Evolutionary conservation across 2,329 filamentous ascomycete species (phyloP), one percentile per base, ranked within the genome.

Genomic region (Alternaria dauci): DNA sequence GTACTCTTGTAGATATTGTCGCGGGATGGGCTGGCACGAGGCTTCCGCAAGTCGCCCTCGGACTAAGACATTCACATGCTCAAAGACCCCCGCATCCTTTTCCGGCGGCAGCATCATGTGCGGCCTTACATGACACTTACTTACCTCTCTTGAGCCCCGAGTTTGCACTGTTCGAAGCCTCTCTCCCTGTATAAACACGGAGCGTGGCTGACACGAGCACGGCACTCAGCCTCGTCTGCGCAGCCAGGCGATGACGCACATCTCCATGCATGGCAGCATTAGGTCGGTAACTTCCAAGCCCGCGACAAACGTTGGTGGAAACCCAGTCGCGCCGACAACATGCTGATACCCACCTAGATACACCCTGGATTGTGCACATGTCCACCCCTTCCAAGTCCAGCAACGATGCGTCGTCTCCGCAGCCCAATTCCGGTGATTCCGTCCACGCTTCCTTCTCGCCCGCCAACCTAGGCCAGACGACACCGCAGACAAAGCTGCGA

Each of bases 361-460:
- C 71, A 61, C 78, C 78, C 56, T 80, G 78, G 78, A 67, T 79
- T 73, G 73, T 76, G 71, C 75, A 75, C 66, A 80, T 80, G 78
- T 80, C 77, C 71, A 72, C 73, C 58, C 69, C 75, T 61, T 72
- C 78, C 11, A 72, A 71, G 67, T 62, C 74, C 73, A 63, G 67
- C 51, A 71, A 78, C 67, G 76, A 79, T 74, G 74, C 70, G 65
- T 74, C 77, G 68, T 73, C 76, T 57, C 68, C 76, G 68, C 70
- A 72, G 62, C 71, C 75, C 32, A 66, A 23, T 23, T 23, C 70
- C 58, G 77, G 74, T 68, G 80, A 84, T 36, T 5, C 32, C 12
- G 9, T 8, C 28, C 28, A 91, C 75, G 95, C 95, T 66, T 87
- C 92, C 72, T 99, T 99, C 82, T 95, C 94, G 5, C 94, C 95